Evolutionary conservation across 2,329 filamentous ascomycete species (phyloP), one percentile per base, ranked within the genome.

Genomic region (Xylaria sp.): DNA sequence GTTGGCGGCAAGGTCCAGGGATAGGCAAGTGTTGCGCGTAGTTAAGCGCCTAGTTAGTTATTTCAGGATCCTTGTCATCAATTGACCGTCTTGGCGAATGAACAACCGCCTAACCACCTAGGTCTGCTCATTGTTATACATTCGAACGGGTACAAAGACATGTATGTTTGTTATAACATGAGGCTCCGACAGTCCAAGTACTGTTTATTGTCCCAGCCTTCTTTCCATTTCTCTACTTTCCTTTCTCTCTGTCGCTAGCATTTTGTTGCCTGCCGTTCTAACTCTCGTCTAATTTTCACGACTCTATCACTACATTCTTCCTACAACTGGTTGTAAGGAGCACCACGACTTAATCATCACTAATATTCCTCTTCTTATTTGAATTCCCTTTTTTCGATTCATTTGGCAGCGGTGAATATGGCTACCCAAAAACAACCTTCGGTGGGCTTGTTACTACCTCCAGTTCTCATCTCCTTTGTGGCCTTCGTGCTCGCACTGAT

Each of bases 401-500:
- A 40, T 41, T 54, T 35, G 27, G 33, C 15, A 11, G 13, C 40
- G 33, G 6, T 31, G 9, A 62, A 57, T 4, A 66, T 62, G 60
- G 19, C 11, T 19, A 9, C 37, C 37, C 47, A 67, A 35, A 64
- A 62, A 53, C 62, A 60, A 19, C 44, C 65, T 21, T 51, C 52
- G 11, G 60, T 67, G 41, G 64, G 49, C 49, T 48, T 71, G 13
- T 64, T 72, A 52, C 47, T 73, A 13, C 61, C 77, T 25, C 73
- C 76, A 10, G 64, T 74, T n/a, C 54, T 76, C 17, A 64, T 77
- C 21, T 73, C 76, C 4, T 64, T 76, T 6, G 70, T 70, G 21
- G 74, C 71, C 54, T 77, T 78, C 62, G 70, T 77, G 38, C 68
- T 79, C 31, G 66, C 72, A 23, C 72, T 78, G 57, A 59, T 79